Evolutionary conservation across 2,329 filamentous ascomycete genomes (phyloP).

Genomic region (Talaromyces sp.): DNA sequence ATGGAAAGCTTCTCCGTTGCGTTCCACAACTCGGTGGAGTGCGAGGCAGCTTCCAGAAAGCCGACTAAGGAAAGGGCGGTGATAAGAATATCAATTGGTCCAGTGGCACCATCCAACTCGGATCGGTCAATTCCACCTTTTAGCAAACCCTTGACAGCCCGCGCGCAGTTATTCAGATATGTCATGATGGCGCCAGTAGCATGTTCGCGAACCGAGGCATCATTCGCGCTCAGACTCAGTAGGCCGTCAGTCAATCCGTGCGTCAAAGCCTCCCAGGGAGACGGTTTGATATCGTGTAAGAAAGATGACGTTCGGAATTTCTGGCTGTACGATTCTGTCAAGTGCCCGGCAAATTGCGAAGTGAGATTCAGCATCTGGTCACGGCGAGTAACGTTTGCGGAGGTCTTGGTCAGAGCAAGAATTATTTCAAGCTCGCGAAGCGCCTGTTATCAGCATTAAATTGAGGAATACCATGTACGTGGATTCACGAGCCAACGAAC

Average conservation of each 20-base stretch:
- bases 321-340: constrained; percentile 79
- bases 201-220: constrained; percentile 63
- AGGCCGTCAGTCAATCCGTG: constrained; percentile 75
- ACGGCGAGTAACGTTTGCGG: constrained; percentile 65
- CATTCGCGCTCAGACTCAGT: constrained; percentile 72
- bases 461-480: not conserved
- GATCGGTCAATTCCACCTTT: constrained; percentile 56
- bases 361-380: constrained; percentile 74
- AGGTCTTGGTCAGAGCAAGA: constrained; percentile 84
- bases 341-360: constrained; percentile 75
- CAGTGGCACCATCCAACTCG: constrained; percentile 39
- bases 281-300: constrained; percentile 77
- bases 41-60: constrained; percentile 78
- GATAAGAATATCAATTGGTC: constrained; percentile 66
- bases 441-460: constrained; percentile 52
- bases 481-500: constrained; percentile 23
- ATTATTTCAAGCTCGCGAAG: constrained; percentile 89
- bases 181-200: constrained; percentile 64
- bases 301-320: constrained; percentile 74
- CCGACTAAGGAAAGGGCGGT: constrained; percentile 83
- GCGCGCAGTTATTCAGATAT: constrained; percentile 69
- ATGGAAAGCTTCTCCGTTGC: constrained; percentile 68
- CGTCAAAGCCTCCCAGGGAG: constrained; percentile 80
- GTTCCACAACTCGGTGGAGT: constrained; percentile 76
- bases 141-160: constrained; percentile 56